Evolutionary conservation across 768 basidiomycete genomes (phyloP), one percentile per base, ranked within the genome.

Genomic region (Hericium erinaceus): DNA sequence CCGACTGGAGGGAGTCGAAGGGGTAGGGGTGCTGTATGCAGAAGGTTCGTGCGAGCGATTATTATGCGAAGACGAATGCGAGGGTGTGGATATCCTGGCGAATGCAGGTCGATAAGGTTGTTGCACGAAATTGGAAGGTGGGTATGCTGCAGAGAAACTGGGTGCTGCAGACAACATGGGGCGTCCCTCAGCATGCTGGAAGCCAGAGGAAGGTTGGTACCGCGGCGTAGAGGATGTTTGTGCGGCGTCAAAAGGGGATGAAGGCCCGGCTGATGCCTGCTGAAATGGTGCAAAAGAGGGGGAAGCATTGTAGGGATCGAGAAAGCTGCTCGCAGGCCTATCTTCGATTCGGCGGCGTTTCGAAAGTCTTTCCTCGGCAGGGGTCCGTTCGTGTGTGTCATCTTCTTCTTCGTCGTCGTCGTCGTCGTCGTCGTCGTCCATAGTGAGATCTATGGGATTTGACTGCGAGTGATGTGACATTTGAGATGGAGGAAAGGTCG

Each of bases 371-470:
- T 53, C 28, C 28, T 53, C 33, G 33, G 54, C 48, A 16, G 57
- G 38, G 56, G 64, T 58, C 61, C 71, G 62, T 61, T 66, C 68
- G 58, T 74, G 73, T 12, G 41, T 41, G 64, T 73, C 69, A 64
- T 80, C 80, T 69, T 87, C 85, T 70, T 85, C 86, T 33, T 33
- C 33, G 4, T 33, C 33, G 61, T 66, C 68, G 58, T 74, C 73
- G 20, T 55, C 54, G 64, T 73, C 69, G 64, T 80, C 80, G 65
- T 85, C 84, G 69, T 87, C 85, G 70, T 85, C 86, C 60, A 75
- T 72, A 24, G 85, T 88, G 60, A 89, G 77, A 75, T 88, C 87
- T 68, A 89, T 89, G 63, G 77, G 80, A 63, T 80, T 75, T 13
- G 77, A 72, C 61, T 76, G 75, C 58, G 71, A 70, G 59, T 74